These are phyloP conservation scores for Globisporangium acanthophoron DNA, from an alignment of 352 stramenopile species.

Conservation along the genomic window DNA sequence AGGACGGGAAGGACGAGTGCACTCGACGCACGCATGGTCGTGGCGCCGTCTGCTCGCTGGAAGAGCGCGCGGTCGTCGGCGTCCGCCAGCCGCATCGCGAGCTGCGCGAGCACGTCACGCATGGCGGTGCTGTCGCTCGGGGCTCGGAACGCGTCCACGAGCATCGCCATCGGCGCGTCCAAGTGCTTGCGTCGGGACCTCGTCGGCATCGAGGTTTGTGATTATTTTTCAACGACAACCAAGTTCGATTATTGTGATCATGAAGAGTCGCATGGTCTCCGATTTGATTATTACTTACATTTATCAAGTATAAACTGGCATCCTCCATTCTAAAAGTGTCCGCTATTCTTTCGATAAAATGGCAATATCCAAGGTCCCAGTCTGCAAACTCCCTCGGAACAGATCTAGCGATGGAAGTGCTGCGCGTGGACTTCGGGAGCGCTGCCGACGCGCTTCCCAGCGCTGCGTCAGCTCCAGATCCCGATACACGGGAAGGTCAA, in stretches of 20 bases:
- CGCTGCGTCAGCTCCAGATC: not conserved
- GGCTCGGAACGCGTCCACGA: constrained; percentile 41
- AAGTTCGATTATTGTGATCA: too few relatives aligned
- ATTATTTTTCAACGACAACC: not conserved
- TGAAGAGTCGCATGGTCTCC: not conserved
- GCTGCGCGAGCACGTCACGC: constrained; percentile 39
- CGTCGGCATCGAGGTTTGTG: not conserved
- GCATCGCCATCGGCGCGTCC: constrained; percentile 26
- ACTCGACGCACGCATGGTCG: constrained; percentile 28
- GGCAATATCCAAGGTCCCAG: too few relatives aligned
- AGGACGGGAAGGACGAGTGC: not conserved
- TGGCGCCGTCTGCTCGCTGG: constrained; percentile 44
- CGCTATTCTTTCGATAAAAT: too few relatives aligned
- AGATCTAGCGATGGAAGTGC: constrained; percentile 10
- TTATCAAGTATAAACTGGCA: too few relatives aligned
- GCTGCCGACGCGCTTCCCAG: constrained; percentile 7
- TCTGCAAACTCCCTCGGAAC: too few relatives aligned
- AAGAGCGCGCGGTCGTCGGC: constrained; percentile 49
- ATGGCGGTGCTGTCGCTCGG: constrained; percentile 21
- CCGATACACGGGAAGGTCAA: not conserved
- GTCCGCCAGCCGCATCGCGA: constrained; percentile 54
- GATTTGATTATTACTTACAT: not conserved
- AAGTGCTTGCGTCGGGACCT: constrained; percentile 15
- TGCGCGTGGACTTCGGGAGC: constrained; percentile 12
- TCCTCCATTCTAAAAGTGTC: not conserved